These are phyloP conservation scores for Cornus florida DNA, from an alignment of 148 eudicot species.

Conservation along the genomic window DNA sequence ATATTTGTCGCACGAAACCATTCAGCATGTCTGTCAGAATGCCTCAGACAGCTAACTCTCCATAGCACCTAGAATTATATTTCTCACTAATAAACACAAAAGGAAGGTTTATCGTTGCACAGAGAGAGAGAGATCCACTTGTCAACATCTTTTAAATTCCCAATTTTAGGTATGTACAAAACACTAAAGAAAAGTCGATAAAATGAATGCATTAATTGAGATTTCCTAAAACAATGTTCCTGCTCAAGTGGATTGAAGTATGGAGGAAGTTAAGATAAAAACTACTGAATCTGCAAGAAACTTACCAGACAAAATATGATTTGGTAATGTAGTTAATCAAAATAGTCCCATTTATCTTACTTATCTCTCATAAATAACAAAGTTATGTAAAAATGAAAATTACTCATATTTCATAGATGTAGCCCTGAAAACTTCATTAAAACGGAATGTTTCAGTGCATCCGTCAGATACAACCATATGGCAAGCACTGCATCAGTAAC, in stretches of 20 bases:
- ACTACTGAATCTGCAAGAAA: no score
- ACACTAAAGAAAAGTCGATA: no score
- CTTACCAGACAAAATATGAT: neutral
- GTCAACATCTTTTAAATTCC: neutral
- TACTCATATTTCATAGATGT: neutral
- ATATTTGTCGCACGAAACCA: no score
- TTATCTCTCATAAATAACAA: neutral
- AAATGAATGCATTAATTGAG: no score
- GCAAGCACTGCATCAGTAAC: neutral
- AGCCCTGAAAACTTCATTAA: neutral
- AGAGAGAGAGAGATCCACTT: no score
- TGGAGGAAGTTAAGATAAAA: no score
- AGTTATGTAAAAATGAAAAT: neutral
- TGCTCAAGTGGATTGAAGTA: no score
- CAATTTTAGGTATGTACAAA: no score
- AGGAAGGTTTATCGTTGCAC: neutral
- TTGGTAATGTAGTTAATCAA: neutral
- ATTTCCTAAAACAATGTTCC: no score
- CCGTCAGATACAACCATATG: neutral
- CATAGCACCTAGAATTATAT: no score
- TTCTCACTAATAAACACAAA: neutral
- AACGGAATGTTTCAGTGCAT: neutral
- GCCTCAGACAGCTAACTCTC: no score
- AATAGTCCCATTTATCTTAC: neutral
- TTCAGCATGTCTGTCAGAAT: no score